Evolutionary conservation across 164 flowering plant species (phyloP).

Genomic region (Cinnamomum micranthum): DNA sequence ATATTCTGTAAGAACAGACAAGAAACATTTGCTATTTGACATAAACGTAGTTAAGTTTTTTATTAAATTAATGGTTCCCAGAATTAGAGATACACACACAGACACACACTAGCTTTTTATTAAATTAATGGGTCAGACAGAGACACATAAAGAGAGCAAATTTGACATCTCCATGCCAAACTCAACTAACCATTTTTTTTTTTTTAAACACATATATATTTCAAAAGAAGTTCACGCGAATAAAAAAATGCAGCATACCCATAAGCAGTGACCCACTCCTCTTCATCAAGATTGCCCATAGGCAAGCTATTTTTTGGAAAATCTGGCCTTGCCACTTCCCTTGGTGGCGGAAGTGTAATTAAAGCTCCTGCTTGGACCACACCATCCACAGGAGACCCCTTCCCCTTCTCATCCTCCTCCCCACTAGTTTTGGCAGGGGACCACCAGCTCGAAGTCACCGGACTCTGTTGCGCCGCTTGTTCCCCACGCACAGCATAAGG

Average conservation of each 20-base stretch:
- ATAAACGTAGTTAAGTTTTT: too few relatives aligned
- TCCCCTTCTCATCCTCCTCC: constrained; percentile 58
- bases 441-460: constrained; percentile 72
- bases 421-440: constrained; percentile 49
- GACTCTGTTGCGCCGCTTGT: constrained; percentile 49
- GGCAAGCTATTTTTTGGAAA: constrained; percentile 59
- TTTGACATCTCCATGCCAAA: too few relatives aligned
- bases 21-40: too few relatives aligned
- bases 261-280: constrained; percentile 96
- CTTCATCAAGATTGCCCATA: constrained; percentile 57
- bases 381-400: constrained; percentile 87
- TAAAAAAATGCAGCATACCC: constrained; percentile 49
- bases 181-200: too few relatives aligned
- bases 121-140: too few relatives aligned
- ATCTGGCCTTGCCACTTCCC: constrained; percentile 96
- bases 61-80: too few relatives aligned
- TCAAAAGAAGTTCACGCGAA: background rate
- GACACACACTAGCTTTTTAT: too few relatives aligned
- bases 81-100: too few relatives aligned
- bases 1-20: too few relatives aligned
- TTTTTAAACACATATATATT: background rate
- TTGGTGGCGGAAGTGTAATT: constrained; percentile 78
- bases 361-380: constrained; percentile 80
- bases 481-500: constrained; percentile 37
- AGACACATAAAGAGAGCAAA: too few relatives aligned